Evolutionary conservation across 768 basidiomycete genomes (phyloP).

Genomic region (Pulveroboletus ravenelii): DNA sequence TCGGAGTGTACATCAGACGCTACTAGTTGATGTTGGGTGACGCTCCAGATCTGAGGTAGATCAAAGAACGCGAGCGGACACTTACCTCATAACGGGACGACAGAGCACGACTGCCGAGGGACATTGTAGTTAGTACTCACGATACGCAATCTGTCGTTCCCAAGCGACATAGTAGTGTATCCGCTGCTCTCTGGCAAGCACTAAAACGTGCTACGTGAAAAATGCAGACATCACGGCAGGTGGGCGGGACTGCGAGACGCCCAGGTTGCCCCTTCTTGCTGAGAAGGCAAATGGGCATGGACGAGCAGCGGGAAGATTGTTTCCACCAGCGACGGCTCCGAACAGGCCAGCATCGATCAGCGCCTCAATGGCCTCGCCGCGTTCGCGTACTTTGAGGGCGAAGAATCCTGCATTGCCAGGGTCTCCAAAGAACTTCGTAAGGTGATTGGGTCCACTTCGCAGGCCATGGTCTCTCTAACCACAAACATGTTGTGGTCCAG

Average conservation of each 20-base stretch:
- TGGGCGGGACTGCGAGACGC: slow-evolving; percentile 51
- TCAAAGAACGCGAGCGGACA: neutral
- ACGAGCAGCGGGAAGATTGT: too few species aligned
- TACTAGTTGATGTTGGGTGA: slow-evolving; percentile 46
- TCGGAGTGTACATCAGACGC: slow-evolving; percentile 51
- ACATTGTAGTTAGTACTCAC: slow-evolving; percentile 51
- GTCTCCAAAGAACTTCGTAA: too few species aligned
- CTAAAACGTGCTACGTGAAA: neutral
- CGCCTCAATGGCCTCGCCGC: too few species aligned
- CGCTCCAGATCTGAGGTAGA: slow-evolving; percentile 49
- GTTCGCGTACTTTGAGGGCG: too few species aligned
- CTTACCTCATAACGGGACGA: slow-evolving; percentile 49
- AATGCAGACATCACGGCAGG: slow-evolving; percentile 43
- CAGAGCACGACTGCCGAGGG: slow-evolving; percentile 42
- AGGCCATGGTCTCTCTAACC: too few species aligned
- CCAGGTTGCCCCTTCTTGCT: slow-evolving; percentile 24
- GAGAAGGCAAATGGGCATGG: too few species aligned
- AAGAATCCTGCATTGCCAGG: too few species aligned
- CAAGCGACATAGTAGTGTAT: slow-evolving; percentile 10
- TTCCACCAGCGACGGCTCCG: too few species aligned
- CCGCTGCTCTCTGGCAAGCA: neutral
- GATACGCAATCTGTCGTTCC: slow-evolving; percentile 48
- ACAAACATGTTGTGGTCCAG: too few species aligned
- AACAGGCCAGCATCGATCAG: too few species aligned
- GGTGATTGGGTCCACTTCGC: too few species aligned